Evolutionary conservation across 768 basidiomycete species (phyloP).

Genomic region (Leccinum longicurvipes): DNA sequence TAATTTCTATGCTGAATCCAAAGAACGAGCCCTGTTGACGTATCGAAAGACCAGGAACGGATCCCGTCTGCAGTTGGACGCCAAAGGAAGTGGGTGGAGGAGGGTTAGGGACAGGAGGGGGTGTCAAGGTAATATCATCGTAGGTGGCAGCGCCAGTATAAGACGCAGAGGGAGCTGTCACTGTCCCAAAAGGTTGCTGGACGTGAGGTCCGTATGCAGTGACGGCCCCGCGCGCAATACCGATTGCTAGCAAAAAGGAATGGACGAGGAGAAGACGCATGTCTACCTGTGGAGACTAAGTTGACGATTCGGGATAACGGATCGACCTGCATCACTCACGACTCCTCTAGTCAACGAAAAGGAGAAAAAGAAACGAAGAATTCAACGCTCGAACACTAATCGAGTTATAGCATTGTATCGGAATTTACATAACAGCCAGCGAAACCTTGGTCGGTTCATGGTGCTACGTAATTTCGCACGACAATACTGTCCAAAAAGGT

Average conservation of each 20-base stretch:
- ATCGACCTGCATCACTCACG: constrained; percentile 4
- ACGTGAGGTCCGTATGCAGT: constrained; percentile 24
- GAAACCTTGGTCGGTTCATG: too few species aligned
- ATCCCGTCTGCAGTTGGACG: constrained; percentile 37
- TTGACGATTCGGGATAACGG: neutral
- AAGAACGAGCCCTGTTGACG: constrained; percentile 55
- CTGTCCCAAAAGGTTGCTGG: constrained; percentile 25
- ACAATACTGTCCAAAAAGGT: too few species aligned
- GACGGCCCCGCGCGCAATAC: constrained; percentile 6
- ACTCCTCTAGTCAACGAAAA: constrained; percentile 7
- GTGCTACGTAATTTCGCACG: too few species aligned
- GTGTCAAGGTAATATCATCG: constrained; percentile 46
- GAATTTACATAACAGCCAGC: neutral
- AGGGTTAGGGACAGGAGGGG: constrained; percentile 50
- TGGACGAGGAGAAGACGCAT: constrained; percentile 24
- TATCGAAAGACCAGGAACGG: constrained; percentile 37
- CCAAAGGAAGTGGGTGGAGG: constrained; percentile 40
- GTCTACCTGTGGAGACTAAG: neutral
- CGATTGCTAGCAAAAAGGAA: constrained; percentile 18
- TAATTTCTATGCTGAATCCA: constrained; percentile 77
- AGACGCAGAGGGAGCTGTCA: constrained; percentile 35
- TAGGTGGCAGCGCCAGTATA: constrained; percentile 51
- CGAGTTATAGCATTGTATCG: neutral
- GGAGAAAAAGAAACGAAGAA: neutral
- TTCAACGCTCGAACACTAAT: neutral